Base-by-base conservation (phyloP, 1,139 yeast genomes). In the Pichia sp. region DNA sequence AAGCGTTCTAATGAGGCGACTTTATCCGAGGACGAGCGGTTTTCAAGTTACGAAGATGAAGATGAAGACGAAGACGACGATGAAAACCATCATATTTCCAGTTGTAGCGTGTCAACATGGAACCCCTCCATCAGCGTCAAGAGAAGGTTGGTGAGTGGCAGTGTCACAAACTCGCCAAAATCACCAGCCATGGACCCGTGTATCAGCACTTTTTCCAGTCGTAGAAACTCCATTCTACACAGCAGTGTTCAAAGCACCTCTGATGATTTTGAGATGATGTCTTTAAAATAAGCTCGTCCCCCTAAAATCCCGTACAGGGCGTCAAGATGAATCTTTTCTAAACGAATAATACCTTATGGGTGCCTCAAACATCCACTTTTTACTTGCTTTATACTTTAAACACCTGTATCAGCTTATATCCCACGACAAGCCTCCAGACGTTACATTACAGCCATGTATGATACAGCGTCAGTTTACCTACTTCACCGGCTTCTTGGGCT, bases 231-330 rank as follows among this genome's bases (percentile, higher is more conserved):
- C 5, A 41, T 45, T 3, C 40, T 54, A 35, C 49, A 46, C 6
- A 10, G 9, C 7, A 46, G 41, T 9, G 16, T 55, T 4, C 54
- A 50, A 33, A 51, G 46, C 38, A 40, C 58, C 4, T 51, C 53
- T 9, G 57, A 55, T 29, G 57, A 54, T n/a, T 37, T 55, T 4
- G 58, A 55, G 33, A 40, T 45, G 37, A 46, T 55, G 55, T 52
- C 55, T 29, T 27, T 55, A 29, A 47, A 45, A 10, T 52, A 28
- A 38, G n/a, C 3, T 5, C 10, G 10, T 33, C n/a, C 35, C n/a
- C 23, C 23, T 16, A 16, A 16, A 16, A 16, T 31, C 23, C 23
- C 23, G 23, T 16, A 16, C 23, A 16, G 23, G 23, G 23, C 23
- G 23, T 16, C 23, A 16, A 16, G 1, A 16, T 16, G 23, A 16